Evolutionary conservation across 495 filamentous ascomycete species (phyloP).

Genomic region (Penicillium longicatenatum): DNA sequence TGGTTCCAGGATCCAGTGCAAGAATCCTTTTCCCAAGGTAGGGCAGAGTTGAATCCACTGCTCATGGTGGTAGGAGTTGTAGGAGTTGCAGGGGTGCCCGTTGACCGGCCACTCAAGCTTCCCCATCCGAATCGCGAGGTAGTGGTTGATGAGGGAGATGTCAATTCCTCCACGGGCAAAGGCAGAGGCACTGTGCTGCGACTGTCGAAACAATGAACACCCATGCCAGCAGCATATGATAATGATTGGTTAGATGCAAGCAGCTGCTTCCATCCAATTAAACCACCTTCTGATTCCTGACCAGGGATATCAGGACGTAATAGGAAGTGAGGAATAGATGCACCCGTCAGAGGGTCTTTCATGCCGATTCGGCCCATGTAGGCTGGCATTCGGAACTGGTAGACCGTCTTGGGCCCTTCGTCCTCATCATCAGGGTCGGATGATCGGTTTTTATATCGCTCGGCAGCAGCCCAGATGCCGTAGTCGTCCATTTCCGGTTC

Average conservation of each 20-base stretch:
- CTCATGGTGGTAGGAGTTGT: conserved; percentile 41
- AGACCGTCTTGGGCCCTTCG: conserved; percentile 43
- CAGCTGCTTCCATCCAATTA: conserved; percentile 50
- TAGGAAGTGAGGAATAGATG: conserved; percentile 45
- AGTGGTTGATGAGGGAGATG: conserved; percentile 38
- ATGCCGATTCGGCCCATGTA: conserved; percentile 46
- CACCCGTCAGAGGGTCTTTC: conserved; percentile 29
- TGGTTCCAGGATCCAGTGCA: conserved; percentile 54
- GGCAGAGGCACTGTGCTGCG: conserved; percentile 24
- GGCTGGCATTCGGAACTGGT: conserved; percentile 47
- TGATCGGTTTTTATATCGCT: conserved; percentile 29
- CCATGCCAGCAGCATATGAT: conserved; percentile 42
- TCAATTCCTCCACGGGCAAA: conserved; percentile 30
- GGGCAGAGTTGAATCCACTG: conserved; percentile 23
- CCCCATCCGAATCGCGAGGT: conserved; percentile 45
- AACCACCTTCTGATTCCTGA: conserved; percentile 46
- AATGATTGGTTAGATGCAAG: conserved; percentile 46
- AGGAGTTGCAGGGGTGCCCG: conserved; percentile 36
- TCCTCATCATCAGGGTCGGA: conserved; percentile 17
- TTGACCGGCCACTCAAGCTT: conserved; percentile 38
- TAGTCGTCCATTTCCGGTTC: conserved; percentile 43
- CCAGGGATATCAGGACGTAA: conserved; percentile 47
- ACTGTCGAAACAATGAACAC: conserved; percentile 42
- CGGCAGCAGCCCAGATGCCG: conserved; percentile 34
- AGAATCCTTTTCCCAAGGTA: conserved; percentile 49